Base-by-base conservation (phyloP, 1,284 basidiomycete genomes). In the Entoloma clypeatum region DNA sequence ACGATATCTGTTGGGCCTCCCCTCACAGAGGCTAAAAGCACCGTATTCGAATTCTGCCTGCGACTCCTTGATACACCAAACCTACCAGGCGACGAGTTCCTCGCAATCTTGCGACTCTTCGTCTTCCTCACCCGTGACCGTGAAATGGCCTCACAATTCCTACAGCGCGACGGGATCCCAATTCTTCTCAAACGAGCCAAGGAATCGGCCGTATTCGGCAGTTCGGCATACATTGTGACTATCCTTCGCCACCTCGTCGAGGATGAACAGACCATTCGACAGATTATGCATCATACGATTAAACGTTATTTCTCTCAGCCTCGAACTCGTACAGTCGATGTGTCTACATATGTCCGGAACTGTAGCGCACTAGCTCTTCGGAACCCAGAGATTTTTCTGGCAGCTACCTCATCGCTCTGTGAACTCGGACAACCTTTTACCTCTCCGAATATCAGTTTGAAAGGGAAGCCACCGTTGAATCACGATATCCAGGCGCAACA, bases 231-330 rank as follows among this genome's bases (percentile, higher is more conserved):
- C 59, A 78, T 92, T 34, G 81, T 86, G 14, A 88, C 90, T 56
- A 86, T 98, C 43, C 69, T 97, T 13, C 86, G 96, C 3, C 95
- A 99, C 60, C 68, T 92, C 39, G 79, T 95, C 39, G 96, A 99
- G 63, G 87, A 93, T 50, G 57, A 72, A 4, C 58, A 65, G 5
- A 77, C 77, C 1, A 61, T 98, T 22, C 75, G 79, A 41, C 68
- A 71, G 5, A 75, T 89, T 47, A 94, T 99, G 81, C 75, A 77
- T 17, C 81, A 87, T 47, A 88, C 93, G 52, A 74, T 98, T 53
- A 83, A 78, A 54, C 77, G 81, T 4, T 88, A 82, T 64, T 80
- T 92, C 52, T 67, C 76, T 6, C 79, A 82, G 43, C 74, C 84
- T 36, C 79, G 88, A 26, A 79, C 78, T 36, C 81, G 79, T 47